Percentiles rank a stretch among this genome's conserved stretches.
Conservation (phyloP, 164 flowering plant genomes). For the Aristolochia contorta region DNA sequence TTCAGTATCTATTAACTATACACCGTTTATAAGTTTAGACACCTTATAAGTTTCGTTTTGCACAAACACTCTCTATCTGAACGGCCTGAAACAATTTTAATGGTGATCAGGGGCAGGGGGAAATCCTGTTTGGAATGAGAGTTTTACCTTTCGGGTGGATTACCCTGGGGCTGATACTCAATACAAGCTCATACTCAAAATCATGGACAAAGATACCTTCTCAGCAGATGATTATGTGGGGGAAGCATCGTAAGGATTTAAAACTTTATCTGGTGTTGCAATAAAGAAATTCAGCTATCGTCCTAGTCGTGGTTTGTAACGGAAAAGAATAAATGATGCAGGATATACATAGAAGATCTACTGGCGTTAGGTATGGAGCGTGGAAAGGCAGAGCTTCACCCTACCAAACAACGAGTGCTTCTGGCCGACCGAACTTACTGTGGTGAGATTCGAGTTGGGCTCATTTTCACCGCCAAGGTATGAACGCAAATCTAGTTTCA, state of each 20-base stretch:
- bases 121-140: constrained; percentile 55
- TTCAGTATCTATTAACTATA: too few relatives aligned
- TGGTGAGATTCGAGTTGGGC: constrained; percentile 58
- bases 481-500: background rate
- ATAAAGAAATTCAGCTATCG: background rate
- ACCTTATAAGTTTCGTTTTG: too few relatives aligned
- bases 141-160: constrained; percentile 39
- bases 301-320: background rate
- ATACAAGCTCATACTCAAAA: constrained; percentile 46
- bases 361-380: constrained; percentile 48
- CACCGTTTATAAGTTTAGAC: too few relatives aligned
- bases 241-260: constrained; percentile 34
- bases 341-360: constrained; percentile 54
- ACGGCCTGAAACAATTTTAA: background rate
- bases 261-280: background rate
- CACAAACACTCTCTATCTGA: too few relatives aligned
- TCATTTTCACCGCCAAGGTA: constrained; percentile 45
- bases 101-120: constrained; percentile 33
- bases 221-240: constrained; percentile 55
- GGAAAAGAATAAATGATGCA: constrained; percentile 8
- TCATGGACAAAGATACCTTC: constrained; percentile 71
- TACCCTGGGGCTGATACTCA: constrained; percentile 41
- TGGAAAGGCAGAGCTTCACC: constrained; percentile 40
- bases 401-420: constrained; percentile 37
- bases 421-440: constrained; percentile 19